Base-by-base conservation (phyloP, 805 yeast species). In the Yarrowia sp. region DNA sequence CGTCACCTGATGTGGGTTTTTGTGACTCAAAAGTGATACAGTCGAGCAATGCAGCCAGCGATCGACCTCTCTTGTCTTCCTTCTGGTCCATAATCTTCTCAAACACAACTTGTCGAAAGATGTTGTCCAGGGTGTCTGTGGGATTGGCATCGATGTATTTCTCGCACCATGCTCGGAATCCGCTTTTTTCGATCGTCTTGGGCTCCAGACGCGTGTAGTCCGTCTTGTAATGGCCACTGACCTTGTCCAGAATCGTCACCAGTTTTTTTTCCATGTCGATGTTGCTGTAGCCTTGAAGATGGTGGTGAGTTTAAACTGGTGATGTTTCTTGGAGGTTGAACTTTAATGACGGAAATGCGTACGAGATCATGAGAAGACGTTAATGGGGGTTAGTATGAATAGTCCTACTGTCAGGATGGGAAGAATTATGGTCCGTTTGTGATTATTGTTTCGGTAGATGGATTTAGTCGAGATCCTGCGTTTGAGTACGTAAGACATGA, bases 311-410 rank as follows among this genome's bases (percentile, higher is more conserved):
- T 10, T 9, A 36, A 10, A 14, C 10, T 59, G 52, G 50, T 45
- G 65, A 59, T 59, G 19, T 43, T 59, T 11, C 14, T 32, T 32
- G 64, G 49, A 8, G 64, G 64, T 56, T 56, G 64, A 56, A 56
- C 64, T 56, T 56, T 56, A 15, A 26, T 26, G 32, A 26, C 32
- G 32, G 1, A 2, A 26, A 19, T 1, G n/a, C 1, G 19, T 19
- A 19, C 19, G 19, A 19, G 19, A 19, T 19, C 19, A 19, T 19
- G 32, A 26, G 32, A 26, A 26, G 1, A 26, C 32, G 7, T 26
- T 3, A 26, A 26, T 26, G 32, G 3, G 32, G 32, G 32, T 26
- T 26, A 26, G 32, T 5, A 26, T 26, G 3, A 2, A 26, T 26
- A 5, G 32, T 26, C 32, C 3, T 2, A 26, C 7, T 26, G 32